Conservation (phyloP, 352 stramenopile species). For the Synura sp. region DNA sequence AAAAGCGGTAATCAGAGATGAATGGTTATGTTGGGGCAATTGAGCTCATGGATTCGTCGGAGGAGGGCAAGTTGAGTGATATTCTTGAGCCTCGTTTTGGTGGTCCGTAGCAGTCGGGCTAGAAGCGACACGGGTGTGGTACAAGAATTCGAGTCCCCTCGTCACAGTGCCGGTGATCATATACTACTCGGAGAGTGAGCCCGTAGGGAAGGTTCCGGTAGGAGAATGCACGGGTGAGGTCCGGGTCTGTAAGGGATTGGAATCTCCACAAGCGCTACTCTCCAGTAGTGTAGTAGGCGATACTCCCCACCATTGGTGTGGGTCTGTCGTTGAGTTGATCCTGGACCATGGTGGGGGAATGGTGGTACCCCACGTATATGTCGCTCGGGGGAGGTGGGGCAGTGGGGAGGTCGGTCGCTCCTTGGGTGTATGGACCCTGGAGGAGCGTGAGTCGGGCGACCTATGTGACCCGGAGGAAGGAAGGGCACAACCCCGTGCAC, state of each 20-base stretch:
- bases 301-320: not conserved
- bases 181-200: constrained; percentile 11
- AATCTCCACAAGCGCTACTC: not conserved
- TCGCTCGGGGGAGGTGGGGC: not conserved
- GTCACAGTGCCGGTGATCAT: constrained; percentile 12
- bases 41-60: constrained; percentile 13
- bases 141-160: not conserved
- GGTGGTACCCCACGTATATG: not conserved
- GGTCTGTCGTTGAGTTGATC: not conserved
- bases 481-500: too few species aligned
- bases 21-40: not conserved
- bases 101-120: not conserved
- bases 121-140: not conserved
- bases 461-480: too few species aligned
- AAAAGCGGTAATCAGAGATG: not conserved
- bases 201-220: constrained; percentile 8
- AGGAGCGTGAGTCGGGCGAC: too few species aligned
- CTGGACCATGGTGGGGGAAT: not conserved
- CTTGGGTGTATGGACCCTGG: too few species aligned
- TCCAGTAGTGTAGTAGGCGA: not conserved
- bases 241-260: too few species aligned
- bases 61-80: not conserved
- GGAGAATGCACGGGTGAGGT: not conserved
- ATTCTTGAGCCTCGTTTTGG: not conserved
- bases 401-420: constrained; percentile 14